A percentile compares a stretch with the other conserved stretches of the same genome.
phyloP scores from a whole-genome alignment of 495 filamentous ascomycete genomes.

The Cercophora scortea region DNA sequence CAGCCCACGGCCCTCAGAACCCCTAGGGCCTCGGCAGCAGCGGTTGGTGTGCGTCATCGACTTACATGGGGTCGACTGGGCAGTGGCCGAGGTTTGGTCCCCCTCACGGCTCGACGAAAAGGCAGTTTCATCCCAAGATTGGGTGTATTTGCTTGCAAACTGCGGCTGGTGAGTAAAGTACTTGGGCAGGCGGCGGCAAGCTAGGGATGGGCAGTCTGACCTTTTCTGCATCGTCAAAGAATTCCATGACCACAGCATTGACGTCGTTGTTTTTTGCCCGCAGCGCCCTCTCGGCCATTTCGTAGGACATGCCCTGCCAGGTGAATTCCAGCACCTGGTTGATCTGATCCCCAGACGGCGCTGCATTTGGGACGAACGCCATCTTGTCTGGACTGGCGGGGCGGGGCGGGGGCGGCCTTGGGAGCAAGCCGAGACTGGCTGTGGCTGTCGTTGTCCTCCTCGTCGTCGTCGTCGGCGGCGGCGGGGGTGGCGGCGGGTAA shows the following conservation, averaged over 20 bases:
- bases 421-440: too few relatives aligned
- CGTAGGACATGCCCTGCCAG: not conserved
- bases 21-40: too few relatives aligned
- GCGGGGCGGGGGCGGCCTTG: too few relatives aligned
- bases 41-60: too few relatives aligned
- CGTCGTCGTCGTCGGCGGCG: too few relatives aligned
- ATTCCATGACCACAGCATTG: slow-evolving; percentile 36
- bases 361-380: slow-evolving; percentile 1
- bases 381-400: slow-evolving; percentile 1
- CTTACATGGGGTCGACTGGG: not conserved
- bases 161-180: slow-evolving; percentile 18
- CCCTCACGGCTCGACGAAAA: slow-evolving; percentile 41
- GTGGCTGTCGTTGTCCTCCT: too few relatives aligned
- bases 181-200: not conserved
- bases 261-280: slow-evolving; percentile 36
- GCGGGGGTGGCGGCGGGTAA: too few relatives aligned
- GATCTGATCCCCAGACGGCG: slow-evolving; percentile 4
- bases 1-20: too few relatives aligned
- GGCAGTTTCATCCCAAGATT: slow-evolving; percentile 36
- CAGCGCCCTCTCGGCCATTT: slow-evolving; percentile 8
- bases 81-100: slow-evolving; percentile 11
- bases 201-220: slow-evolving; percentile 12
- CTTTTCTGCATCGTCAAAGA: slow-evolving; percentile 33
- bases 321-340: slow-evolving; percentile 10
- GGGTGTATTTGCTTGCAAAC: slow-evolving; percentile 24